These are phyloP conservation scores for Mycena indigotica DNA, from an alignment of 768 basidiomycete genomes.

Conservation along the genomic window DNA sequence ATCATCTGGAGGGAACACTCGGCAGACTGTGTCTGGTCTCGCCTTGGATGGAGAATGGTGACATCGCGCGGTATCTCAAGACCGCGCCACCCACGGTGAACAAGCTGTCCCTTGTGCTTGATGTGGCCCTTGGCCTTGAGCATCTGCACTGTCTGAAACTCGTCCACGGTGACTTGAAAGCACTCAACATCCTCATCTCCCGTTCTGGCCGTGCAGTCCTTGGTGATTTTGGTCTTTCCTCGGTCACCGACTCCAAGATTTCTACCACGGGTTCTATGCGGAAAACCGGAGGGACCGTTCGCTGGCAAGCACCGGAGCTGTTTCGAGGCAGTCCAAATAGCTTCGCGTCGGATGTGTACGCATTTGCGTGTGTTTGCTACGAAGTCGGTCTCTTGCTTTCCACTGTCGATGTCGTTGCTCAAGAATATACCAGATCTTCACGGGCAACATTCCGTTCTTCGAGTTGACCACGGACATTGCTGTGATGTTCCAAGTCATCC, in stretches of 20 bases:
- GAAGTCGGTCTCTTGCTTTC: slow-evolving; percentile 25
- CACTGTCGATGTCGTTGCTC: background rate
- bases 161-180: slow-evolving; percentile 34
- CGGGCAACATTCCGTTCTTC: slow-evolving; percentile 25
- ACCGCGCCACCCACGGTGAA: slow-evolving; percentile 22
- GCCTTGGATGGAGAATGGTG: slow-evolving; percentile 41
- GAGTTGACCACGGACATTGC: slow-evolving; percentile 19
- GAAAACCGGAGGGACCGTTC: slow-evolving; percentile 24
- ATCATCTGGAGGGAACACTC: slow-evolving; percentile 17
- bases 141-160: slow-evolving; percentile 25
- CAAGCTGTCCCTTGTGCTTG: slow-evolving; percentile 33
- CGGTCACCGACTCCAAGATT: slow-evolving; percentile 24
- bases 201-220: slow-evolving; percentile 27
- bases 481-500: slow-evolving; percentile 25
- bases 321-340: slow-evolving; percentile 20
- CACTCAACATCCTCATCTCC: slow-evolving; percentile 33
- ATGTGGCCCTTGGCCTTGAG: slow-evolving; percentile 30
- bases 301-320: slow-evolving; percentile 36
- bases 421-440: slow-evolving; percentile 25
- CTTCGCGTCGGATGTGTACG: slow-evolving; percentile 31
- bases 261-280: slow-evolving; percentile 16
- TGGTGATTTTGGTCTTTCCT: slow-evolving; percentile 33
- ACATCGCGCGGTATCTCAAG: slow-evolving; percentile 33
- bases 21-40: slow-evolving; percentile 36
- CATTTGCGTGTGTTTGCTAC: slow-evolving; percentile 31